Base-by-base conservation (phyloP, 805 yeast species). In the Blastobotrys chiropterorum region DNA sequence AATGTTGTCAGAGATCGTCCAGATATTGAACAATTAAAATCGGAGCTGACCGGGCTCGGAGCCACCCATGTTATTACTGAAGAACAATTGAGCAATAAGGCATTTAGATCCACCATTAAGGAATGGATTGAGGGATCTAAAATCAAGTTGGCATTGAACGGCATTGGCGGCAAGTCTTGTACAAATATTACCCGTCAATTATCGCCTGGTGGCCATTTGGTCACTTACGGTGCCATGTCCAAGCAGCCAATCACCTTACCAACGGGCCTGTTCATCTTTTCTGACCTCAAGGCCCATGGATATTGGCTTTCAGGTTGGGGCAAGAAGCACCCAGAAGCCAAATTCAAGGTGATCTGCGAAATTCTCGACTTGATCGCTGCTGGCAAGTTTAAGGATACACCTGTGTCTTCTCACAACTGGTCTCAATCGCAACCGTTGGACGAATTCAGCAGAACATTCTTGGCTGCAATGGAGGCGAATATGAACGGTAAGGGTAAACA, bases 191-290 rank as follows among this genome's bases (percentile, higher is more conserved):
- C 96, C 7, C 77, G 97, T 59, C 92, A 90, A 66, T 75, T 94
- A 51, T 82, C 81, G 39, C 70, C 73, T 14, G 81, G 86, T 60
- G 96, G 94, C 1, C 77, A 82, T 46, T 72, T 94, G 74, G 80
- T 90, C 59, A 89, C 98, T 1, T 94, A 94, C 64, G 99, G 99
- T 34, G 98, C 96, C 39, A 94, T 94, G 99, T 88, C 97, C 2
- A 82, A 84, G 75, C 90, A 88, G 70, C 99, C 99, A 1, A 95
- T 94, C 8, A 78, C 80, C n/a, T 69, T 94, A 51, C 97, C 98
- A 40, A 89, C 97, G 0, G 81, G 95, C 0, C 72, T 87, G 54
- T 87, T 87, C 64, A 90, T 94, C 57, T 94, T 94, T 75, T 94
- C 92, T 69, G 86, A 90, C 63, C 69, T 94, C 51, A 82, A 85